Evolutionary conservation across 805 yeast species (phyloP).

Genomic region (Yamadazyma laniorum): DNA sequence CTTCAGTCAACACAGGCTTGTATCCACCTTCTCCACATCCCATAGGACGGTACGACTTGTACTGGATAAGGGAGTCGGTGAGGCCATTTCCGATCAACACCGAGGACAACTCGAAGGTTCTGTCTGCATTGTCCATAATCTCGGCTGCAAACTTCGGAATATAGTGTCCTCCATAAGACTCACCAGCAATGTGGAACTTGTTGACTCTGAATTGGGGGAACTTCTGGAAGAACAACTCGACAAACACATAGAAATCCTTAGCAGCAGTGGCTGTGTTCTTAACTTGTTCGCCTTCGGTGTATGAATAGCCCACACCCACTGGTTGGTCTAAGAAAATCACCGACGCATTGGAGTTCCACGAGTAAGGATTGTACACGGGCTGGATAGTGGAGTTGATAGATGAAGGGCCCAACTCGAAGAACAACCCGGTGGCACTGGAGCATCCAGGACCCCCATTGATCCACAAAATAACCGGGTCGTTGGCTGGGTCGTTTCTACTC

Average conservation of each 20-base stretch:
- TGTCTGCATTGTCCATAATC: conserved; percentile 64
- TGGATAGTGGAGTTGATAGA: conserved; percentile 62
- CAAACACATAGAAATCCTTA: conserved; percentile 79
- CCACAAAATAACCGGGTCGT: conserved; percentile 89
- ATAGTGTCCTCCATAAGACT: conserved; percentile 92
- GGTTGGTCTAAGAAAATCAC: conserved; percentile 94
- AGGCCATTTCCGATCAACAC: conserved; percentile 47
- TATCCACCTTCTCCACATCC: conserved; percentile 47
- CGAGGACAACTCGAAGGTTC: conserved; percentile 37
- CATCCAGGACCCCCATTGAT: conserved; percentile 97
- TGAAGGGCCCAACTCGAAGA: conserved; percentile 91
- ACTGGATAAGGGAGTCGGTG: conserved; percentile 43
- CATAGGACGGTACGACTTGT: conserved; percentile 42
- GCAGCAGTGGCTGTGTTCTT: conserved; percentile 79
- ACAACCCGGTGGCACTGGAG: conserved; percentile 83
- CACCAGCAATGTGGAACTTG: conserved; percentile 87
- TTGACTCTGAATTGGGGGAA: conserved; percentile 65
- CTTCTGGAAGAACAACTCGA: conserved; percentile 77
- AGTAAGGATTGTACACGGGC: conserved; percentile 75
- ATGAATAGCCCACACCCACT: conserved; percentile 87
- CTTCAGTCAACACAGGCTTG: conserved; percentile 32
- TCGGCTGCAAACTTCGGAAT: conserved; percentile 87
- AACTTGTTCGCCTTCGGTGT: conserved; percentile 60
- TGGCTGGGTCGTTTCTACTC: conserved; percentile 80
- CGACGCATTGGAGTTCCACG: conserved; percentile 91